phyloP scores from a whole-genome alignment of 306 rosid genomes.

The Myrica gale region DNA sequence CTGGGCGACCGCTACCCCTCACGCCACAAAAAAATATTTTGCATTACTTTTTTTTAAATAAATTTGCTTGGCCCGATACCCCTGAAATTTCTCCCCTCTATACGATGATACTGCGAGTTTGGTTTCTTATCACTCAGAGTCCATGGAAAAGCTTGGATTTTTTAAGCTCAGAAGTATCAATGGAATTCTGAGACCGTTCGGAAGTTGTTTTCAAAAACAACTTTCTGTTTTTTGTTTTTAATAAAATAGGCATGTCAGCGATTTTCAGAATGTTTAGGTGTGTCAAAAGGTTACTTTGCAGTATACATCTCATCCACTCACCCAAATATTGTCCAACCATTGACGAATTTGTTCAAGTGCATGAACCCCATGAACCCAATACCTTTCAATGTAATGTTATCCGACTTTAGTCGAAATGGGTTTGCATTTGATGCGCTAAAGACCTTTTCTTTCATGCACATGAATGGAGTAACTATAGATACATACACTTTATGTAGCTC shows the following conservation, averaged over 20 bases:
- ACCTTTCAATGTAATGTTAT: slow-evolving; percentile 50
- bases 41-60: too few species aligned
- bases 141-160: slow-evolving; percentile 55
- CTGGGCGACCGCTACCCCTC: too few species aligned
- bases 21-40: too few species aligned
- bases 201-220: too few species aligned
- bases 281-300: slow-evolving; percentile 53
- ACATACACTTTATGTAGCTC: slow-evolving; percentile 64
- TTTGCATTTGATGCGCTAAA: slow-evolving; percentile 44
- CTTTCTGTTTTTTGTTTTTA: too few species aligned
- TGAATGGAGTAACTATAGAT: slow-evolving; percentile 47
- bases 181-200: neutral
- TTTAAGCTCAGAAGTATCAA: slow-evolving; percentile 39
- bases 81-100: slow-evolving; percentile 30
- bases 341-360: slow-evolving; percentile 52
- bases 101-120: slow-evolving; percentile 41
- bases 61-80: too few species aligned
- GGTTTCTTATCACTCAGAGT: slow-evolving; percentile 47
- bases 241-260: too few species aligned
- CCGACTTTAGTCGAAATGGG: slow-evolving; percentile 46
- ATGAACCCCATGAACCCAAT: slow-evolving; percentile 43
- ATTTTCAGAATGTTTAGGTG: slow-evolving; percentile 6
- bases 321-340: slow-evolving; percentile 1
- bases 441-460: slow-evolving; percentile 66
- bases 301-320: slow-evolving; percentile 21